Conservation (phyloP, 805 yeast genomes). For the Metschnikowia chrysomelidarum region DNA sequence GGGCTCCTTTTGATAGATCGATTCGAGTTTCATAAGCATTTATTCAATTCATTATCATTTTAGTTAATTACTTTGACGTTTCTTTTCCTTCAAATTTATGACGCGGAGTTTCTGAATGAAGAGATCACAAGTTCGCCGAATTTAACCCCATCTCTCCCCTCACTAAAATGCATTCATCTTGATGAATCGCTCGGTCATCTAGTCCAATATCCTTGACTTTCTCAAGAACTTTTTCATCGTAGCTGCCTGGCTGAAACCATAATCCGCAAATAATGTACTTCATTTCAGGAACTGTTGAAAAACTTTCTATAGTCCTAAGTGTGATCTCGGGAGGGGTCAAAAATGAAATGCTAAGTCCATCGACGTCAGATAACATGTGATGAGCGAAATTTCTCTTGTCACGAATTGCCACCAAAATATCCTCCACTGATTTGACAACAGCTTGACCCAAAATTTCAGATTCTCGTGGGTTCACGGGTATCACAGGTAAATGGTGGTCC, state of each 20-base stretch:
- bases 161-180: constrained; percentile 70
- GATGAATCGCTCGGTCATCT: constrained; percentile 33
- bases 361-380: constrained; percentile 29
- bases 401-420: constrained; percentile 24
- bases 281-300: constrained; percentile 41
- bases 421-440: constrained; percentile 34
- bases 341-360: constrained; percentile 59
- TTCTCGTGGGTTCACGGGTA: constrained; percentile 64
- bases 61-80: no score
- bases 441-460: constrained; percentile 44
- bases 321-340: constrained; percentile 74
- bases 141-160: constrained; percentile 55
- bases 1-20: no score
- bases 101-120: no score
- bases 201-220: constrained; percentile 37
- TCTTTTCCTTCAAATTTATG: no score
- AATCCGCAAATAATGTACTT: constrained; percentile 47
- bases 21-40: no score
- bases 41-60: no score
- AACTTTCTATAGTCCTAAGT: constrained; percentile 29
- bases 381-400: constrained; percentile 20
- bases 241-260: constrained; percentile 88
- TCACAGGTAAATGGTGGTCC: constrained; percentile 52
- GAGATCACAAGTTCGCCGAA: constrained; percentile 41
- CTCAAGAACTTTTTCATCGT: constrained; percentile 49